These are phyloP conservation scores for Amoeboaphelidium protococcarum DNA, from an alignment of 371 early-diverging fungal genomes.

Conservation along the genomic window DNA sequence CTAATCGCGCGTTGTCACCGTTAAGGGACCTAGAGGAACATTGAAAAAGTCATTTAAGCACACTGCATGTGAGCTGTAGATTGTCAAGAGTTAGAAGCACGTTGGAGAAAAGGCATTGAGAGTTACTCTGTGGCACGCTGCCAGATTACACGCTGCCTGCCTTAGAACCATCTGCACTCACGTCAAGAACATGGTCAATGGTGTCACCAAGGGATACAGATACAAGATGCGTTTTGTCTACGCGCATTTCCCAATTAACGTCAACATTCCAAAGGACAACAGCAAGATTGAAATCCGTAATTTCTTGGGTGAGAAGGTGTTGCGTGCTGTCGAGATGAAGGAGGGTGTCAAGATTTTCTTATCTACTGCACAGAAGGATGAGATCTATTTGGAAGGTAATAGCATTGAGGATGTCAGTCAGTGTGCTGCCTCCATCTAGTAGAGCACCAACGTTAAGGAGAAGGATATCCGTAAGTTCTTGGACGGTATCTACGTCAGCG, in stretches of 20 bases:
- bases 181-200: slow-evolving; percentile 92
- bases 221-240: slow-evolving; percentile 99
- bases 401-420: slow-evolving; percentile 94
- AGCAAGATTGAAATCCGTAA: slow-evolving; percentile 89
- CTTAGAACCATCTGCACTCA: slow-evolving; percentile 92
- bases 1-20: slow-evolving; percentile 9
- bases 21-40: slow-evolving; percentile 37
- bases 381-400: slow-evolving; percentile 83
- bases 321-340: slow-evolving; percentile 67
- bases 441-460: slow-evolving; percentile 58
- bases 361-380: slow-evolving; percentile 82
- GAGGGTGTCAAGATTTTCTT: slow-evolving; percentile 65
- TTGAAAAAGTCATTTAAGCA: slow-evolving; percentile 81
- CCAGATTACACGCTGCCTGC: slow-evolving; percentile 90
- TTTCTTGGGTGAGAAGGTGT: slow-evolving; percentile 96
- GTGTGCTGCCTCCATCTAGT: slow-evolving; percentile 72
- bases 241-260: slow-evolving; percentile 99
- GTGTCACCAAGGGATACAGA: slow-evolving; percentile 96
- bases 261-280: slow-evolving; percentile 57
- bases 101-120: slow-evolving; percentile 36
- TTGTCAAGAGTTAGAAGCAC: too few species aligned
- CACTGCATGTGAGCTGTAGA: too few species aligned
- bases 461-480: slow-evolving; percentile 99
- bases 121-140: slow-evolving; percentile 89
- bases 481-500: slow-evolving; percentile 96